Conservation (phyloP, 345 rosid genomes). For the Boechera divaricarpa region DNA sequence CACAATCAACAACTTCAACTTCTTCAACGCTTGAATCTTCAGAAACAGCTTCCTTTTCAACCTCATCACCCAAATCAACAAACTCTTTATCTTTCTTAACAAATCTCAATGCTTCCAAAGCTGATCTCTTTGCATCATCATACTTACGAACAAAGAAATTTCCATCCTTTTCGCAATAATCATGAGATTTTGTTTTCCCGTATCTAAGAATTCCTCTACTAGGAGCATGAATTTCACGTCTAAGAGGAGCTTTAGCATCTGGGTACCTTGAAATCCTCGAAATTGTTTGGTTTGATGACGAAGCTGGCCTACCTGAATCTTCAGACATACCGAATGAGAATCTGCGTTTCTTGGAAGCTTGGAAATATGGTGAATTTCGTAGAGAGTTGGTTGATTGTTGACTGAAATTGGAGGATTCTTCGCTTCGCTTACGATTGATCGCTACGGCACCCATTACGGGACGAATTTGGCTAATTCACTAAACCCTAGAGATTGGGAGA, state of each 20-base stretch:
- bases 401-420: slow-evolving; percentile 50
- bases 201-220: slow-evolving; percentile 64
- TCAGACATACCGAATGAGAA: slow-evolving; percentile 48
- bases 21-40: slow-evolving; percentile 64
- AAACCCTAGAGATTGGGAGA: slow-evolving; percentile 44
- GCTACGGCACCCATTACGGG: slow-evolving; percentile 70
- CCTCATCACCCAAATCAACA: slow-evolving; percentile 54
- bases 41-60: slow-evolving; percentile 45
- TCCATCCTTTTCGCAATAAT: slow-evolving; percentile 43
- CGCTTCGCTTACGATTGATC: slow-evolving; percentile 66
- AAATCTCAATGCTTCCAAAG: slow-evolving; percentile 54
- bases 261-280: slow-evolving; percentile 79
- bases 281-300: slow-evolving; percentile 51
- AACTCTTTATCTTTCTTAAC: slow-evolving; percentile 47
- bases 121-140: slow-evolving; percentile 49
- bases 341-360: slow-evolving; percentile 63
- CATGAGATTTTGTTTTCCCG: slow-evolving; percentile 44
- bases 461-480: slow-evolving; percentile 6
- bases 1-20: slow-evolving; percentile 48
- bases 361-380: slow-evolving; percentile 53
- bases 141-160: slow-evolving; percentile 42
- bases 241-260: slow-evolving; percentile 53
- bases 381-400: slow-evolving; percentile 32
- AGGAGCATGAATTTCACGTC: slow-evolving; percentile 82
- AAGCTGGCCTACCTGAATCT: slow-evolving; percentile 39